Evolutionary conservation across 2,329 filamentous ascomycete genomes (phyloP).

Genomic region (Scedosporium minutisporum): DNA sequence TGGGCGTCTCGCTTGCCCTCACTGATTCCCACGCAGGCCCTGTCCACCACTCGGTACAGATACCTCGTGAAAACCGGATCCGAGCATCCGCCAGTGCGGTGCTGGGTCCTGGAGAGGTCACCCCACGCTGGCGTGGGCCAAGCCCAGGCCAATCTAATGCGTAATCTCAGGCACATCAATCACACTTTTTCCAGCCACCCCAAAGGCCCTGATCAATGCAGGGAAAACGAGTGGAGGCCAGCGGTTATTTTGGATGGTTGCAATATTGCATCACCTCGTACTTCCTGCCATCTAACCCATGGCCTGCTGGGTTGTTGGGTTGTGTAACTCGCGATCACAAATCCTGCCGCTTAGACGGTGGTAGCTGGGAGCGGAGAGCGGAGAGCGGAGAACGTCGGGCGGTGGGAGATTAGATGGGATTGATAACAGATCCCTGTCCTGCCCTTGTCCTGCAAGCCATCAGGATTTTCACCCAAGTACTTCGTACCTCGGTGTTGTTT

Average conservation of each 20-base stretch:
- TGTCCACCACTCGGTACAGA: no score
- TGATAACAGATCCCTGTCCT: not conserved
- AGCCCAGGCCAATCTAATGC: not conserved
- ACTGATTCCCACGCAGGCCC: no score
- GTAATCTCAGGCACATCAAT: not conserved
- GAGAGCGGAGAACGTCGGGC: not conserved
- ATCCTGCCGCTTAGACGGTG: not conserved
- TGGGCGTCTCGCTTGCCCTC: no score
- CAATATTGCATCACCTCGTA: not conserved
- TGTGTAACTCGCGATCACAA: not conserved
- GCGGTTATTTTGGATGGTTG: not conserved
- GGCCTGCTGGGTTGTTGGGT: not conserved
- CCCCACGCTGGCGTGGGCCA: not conserved
- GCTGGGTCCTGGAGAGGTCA: not conserved
- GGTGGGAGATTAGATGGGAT: not conserved
- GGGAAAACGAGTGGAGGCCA: not conserved
- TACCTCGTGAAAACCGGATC: not conserved
- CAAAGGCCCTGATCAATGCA: not conserved
- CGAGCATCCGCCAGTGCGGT: not conserved
- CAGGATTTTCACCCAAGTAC: not conserved
- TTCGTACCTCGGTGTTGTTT: not conserved
- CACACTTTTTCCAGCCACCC: not conserved
- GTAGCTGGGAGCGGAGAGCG: not conserved
- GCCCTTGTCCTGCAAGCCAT: not conserved
- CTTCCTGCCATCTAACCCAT: not conserved